phyloP scores from a whole-genome alignment of 768 basidiomycete genomes.

The Suillus cothurnatus region DNA sequence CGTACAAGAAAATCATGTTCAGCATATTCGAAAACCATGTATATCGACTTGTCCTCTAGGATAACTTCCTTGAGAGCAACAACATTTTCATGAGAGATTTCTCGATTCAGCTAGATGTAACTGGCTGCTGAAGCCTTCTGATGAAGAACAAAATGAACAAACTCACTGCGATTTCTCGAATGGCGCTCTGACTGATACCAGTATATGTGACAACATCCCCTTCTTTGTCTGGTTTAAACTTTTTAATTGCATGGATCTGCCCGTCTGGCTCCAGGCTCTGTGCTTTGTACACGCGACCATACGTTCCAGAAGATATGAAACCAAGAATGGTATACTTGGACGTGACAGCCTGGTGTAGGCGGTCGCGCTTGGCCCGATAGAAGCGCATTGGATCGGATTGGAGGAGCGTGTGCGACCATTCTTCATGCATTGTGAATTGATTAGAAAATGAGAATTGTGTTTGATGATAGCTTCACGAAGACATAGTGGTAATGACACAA shows the following conservation, averaged over 20 bases:
- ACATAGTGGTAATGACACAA: neutral
- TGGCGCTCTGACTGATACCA: constrained; percentile 96
- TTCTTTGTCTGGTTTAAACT: constrained; percentile 99
- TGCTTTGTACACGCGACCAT: constrained; percentile 99
- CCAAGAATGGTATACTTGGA: constrained; percentile 92
- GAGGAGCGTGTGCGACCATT: constrained; percentile 37
- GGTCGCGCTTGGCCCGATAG: constrained; percentile 81
- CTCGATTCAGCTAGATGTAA: constrained; percentile 74
- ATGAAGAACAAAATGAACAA: neutral
- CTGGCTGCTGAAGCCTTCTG: neutral
- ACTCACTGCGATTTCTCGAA: constrained; percentile 92
- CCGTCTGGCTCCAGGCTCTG: constrained; percentile 71
- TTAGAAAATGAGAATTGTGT: neutral
- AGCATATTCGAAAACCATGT: constrained; percentile 99
- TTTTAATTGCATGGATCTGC: constrained; percentile 93
- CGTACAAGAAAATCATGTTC: constrained; percentile 97
- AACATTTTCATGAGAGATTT: constrained; percentile 89
- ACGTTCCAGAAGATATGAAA: constrained; percentile 98
- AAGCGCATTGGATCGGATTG: constrained; percentile 78
- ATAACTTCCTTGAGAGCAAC: constrained; percentile 93
- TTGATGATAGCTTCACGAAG: neutral
- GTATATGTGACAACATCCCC: constrained; percentile 95
- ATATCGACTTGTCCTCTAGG: constrained; percentile 96
- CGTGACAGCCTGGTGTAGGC: constrained; percentile 61
- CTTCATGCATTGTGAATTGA: constrained; percentile 33